phyloP scores from a whole-genome alignment of 345 rosid genomes.

The Citrus sinensis region DVS_A1.0 CM039167.1:9178501-9179000 shows the following conservation, averaged over 20 bases:
- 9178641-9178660: slow-evolving; percentile 9
- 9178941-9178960: slow-evolving; percentile 7
- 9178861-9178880: neutral
- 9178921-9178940: slow-evolving; percentile 1
- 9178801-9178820: too few relatives aligned
- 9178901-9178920: neutral
- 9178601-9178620: neutral
- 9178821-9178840: too few relatives aligned
- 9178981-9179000: neutral
- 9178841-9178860: too few relatives aligned
- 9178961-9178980: neutral
- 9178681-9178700: neutral
- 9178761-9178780: too few relatives aligned
- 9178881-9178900: neutral
- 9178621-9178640: neutral
- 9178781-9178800: too few relatives aligned
- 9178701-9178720: neutral
- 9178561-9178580: neutral
- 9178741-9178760: too few relatives aligned
- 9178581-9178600: neutral
- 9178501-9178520: neutral
- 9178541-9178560: slow-evolving; percentile 9
- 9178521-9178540: slow-evolving; percentile 1
- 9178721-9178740: too few relatives aligned
- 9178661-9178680: slow-evolving; percentile 10